Evolutionary conservation across 2,329 filamentous ascomycete genomes (phyloP), one percentile per base, ranked within the genome.

Genomic region (Diplocarpon rosae): DNA sequence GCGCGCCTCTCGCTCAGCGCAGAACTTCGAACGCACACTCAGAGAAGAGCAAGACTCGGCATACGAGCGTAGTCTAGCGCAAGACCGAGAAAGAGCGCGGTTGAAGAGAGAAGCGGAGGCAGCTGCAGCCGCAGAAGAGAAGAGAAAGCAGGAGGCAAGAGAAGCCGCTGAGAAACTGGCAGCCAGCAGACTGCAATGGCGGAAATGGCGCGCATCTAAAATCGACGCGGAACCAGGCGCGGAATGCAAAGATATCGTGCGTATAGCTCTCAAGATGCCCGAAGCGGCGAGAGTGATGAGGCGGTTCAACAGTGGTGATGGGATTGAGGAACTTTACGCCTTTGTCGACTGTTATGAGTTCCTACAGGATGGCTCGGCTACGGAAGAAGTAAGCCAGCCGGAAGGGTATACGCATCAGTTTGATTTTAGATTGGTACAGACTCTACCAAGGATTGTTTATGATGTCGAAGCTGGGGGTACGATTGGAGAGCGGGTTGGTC

Each of bases 321-420:
- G 75, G 2, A 69, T 96, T 31, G 90, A 96, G 61, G 88, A 95
- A 58, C 67, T 98, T 5, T 96, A 96, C 63, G 92, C 90, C 0
- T 95, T 94, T 65, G 88, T 96, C 2, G 92, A 98, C 60, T 96
- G 90, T 65, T 82, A 88, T 61, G 80, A 86, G 42, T 55, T 83
- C 5, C 56, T 88, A 2, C 64, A 73, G 30, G 64, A 65, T 1
- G 63, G 59, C 16, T 63, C 62, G 14, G 53, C 37, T 8, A 41
- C 49, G 10, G 52, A 55, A 14, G 42, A 50, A 12, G 47, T 42
- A 12, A 58, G 48, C 28, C 47, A 77, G 54, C 86, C 87, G 0
- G 67, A 72, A 16, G 76, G 68, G 11, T 96, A 92, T 60, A 70
- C 80, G 53, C 89, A 96, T 62, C 70, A 80, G 55, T 98, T 92